A percentile compares a stretch with the other conserved stretches of the same genome.
Evolutionary conservation across 148 eudicot species (phyloP).

Genomic region (Rhododendron kiyosumense): DNA sequence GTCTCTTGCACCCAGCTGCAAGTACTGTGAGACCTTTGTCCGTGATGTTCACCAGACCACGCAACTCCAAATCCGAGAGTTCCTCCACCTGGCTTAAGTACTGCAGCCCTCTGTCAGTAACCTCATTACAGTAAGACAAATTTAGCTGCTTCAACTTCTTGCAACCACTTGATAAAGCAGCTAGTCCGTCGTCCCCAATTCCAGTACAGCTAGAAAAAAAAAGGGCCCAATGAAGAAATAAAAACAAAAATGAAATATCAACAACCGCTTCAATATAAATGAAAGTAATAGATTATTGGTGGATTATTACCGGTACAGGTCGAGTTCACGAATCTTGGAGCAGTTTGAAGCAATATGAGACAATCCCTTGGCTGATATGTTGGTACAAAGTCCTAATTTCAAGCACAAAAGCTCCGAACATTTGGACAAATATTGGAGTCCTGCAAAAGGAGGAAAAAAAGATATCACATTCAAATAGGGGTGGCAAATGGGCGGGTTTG

Average conservation of each 20-base stretch:
- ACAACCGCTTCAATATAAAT: not conserved
- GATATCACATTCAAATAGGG: not conserved
- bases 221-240: not conserved
- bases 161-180: slow-evolving; percentile 61
- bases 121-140: slow-evolving; percentile 55
- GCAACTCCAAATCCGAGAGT: slow-evolving; percentile 60
- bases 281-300: not conserved
- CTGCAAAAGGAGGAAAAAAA: slow-evolving; percentile 27
- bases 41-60: slow-evolving; percentile 42
- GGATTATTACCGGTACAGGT: slow-evolving; percentile 60
- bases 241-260: not conserved
- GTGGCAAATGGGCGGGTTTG: no score
- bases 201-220: slow-evolving; percentile 44
- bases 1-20: slow-evolving; percentile 58
- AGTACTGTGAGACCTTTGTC: slow-evolving; percentile 52
- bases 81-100: slow-evolving; percentile 46
- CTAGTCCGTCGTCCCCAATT: slow-evolving; percentile 65
- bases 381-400: slow-evolving; percentile 64
- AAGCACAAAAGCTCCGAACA: slow-evolving; percentile 55
- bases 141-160: slow-evolving; percentile 57
- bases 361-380: slow-evolving; percentile 64
- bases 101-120: slow-evolving; percentile 64
- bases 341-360: slow-evolving; percentile 56
- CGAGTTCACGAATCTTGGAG: slow-evolving; percentile 54
- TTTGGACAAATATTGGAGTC: slow-evolving; percentile 49